Conservation (phyloP, 2,329 filamentous ascomycete species). For the Scedosporium minutisporum region DNA sequence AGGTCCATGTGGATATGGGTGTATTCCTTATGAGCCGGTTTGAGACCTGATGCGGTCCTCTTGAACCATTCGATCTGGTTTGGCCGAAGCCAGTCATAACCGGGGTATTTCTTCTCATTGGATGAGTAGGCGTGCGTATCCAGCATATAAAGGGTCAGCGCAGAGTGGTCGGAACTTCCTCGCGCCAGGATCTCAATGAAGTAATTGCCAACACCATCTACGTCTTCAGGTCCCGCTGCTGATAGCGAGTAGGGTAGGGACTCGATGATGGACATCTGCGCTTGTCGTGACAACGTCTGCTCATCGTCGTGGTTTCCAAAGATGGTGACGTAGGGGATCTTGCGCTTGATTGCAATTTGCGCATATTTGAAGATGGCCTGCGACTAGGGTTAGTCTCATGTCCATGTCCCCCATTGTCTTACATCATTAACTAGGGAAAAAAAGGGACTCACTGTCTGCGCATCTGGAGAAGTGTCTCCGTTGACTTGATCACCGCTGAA, state of each 20-base stretch:
- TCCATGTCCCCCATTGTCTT: too few species aligned
- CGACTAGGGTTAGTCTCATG: not conserved
- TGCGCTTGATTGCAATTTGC: conserved; percentile 71
- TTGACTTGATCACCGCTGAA: conserved; percentile 93
- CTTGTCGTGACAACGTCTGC: conserved; percentile 63
- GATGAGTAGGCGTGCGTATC: conserved; percentile 90
- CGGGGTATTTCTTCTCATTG: conserved; percentile 77
- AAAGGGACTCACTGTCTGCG: conserved; percentile 56
- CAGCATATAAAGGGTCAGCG: conserved; percentile 86
- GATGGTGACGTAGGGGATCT: conserved; percentile 86
- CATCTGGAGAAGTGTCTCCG: conserved; percentile 83
- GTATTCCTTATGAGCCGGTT: conserved; percentile 72
- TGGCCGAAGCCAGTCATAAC: conserved; percentile 95
- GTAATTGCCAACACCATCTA: conserved; percentile 93
- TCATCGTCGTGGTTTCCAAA: conserved; percentile 98
- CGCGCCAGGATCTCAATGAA: conserved; percentile 81
- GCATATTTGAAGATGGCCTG: conserved; percentile 89
- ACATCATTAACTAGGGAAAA: not conserved
- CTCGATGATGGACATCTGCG: conserved; percentile 79
- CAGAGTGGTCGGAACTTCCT: conserved; percentile 72
- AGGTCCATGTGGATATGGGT: conserved; percentile 90
- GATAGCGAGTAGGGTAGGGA: conserved; percentile 83
- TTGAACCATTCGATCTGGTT: conserved; percentile 94
- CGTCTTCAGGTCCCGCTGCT: conserved; percentile 67
- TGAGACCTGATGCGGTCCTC: conserved; percentile 62